Conservation (phyloP, 2,329 filamentous ascomycete genomes). For the Rhynchosporium graminicola region DNA sequence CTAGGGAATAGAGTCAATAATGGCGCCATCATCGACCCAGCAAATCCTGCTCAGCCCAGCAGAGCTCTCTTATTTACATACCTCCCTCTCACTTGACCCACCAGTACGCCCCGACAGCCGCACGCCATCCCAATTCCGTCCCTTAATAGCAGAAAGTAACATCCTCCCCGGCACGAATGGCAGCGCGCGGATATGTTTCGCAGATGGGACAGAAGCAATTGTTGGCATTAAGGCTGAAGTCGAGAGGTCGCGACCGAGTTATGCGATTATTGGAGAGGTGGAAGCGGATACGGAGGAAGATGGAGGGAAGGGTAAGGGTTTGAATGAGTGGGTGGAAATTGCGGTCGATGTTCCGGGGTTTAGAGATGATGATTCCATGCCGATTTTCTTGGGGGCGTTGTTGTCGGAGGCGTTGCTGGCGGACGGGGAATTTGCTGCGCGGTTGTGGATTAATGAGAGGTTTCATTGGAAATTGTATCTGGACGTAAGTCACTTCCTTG, state of each 20-base stretch:
- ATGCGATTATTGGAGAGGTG: constrained; percentile 41
- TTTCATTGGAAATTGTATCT: constrained; percentile 98
- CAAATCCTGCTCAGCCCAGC: constrained; percentile 85
- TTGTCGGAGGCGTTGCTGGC: constrained; percentile 81
- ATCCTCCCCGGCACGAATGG: constrained; percentile 89
- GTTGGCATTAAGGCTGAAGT: constrained; percentile 96
- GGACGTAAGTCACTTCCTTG: constrained; percentile 63
- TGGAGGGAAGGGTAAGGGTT: constrained; percentile 46
- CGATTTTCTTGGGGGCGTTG: constrained; percentile 86
- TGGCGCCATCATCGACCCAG: constrained; percentile 59
- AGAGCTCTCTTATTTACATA: constrained; percentile 93
- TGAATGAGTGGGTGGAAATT: constrained; percentile 81
- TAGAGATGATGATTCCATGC: constrained; percentile 86
- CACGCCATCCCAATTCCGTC: constrained; percentile 81
- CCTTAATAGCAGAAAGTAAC: constrained; percentile 84
- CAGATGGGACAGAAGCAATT: constrained; percentile 93
- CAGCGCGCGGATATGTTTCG: constrained; percentile 89
- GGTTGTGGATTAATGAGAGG: constrained; percentile 81
- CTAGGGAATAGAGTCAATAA: constrained; percentile 14
- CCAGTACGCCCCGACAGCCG: constrained; percentile 91
- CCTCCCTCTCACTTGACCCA: constrained; percentile 75
- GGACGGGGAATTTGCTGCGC: constrained; percentile 67
- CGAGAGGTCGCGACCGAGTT: constrained; percentile 61
- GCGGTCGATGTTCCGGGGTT: constrained; percentile 88
- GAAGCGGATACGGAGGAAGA: constrained; percentile 40